Percentiles rank a stretch among this genome's conserved stretches.
Conservation (phyloP, 2,329 filamentous ascomycete species). For the Aureobasidium subglaciale region DNA sequence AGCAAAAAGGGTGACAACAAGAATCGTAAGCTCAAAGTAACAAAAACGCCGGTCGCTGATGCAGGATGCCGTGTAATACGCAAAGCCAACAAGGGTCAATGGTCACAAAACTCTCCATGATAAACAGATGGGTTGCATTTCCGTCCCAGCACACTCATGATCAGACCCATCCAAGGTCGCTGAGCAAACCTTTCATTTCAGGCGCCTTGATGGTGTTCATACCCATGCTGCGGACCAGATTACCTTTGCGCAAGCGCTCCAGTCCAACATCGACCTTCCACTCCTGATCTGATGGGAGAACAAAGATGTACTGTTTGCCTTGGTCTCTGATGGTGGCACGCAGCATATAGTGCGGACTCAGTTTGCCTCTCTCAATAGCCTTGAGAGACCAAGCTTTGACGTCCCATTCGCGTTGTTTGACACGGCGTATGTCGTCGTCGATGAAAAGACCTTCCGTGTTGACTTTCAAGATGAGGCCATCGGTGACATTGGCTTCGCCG, state of each 20-base stretch:
- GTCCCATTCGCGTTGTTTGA: conserved; percentile 97
- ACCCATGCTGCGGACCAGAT: conserved; percentile 48
- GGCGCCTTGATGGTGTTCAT: conserved; percentile 45
- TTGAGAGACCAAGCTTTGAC: conserved; percentile 98
- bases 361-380: conserved; percentile 54
- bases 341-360: conserved; percentile 38
- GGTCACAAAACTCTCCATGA: background rate
- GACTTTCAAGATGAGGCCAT: conserved; percentile 85
- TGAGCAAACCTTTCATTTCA: conserved; percentile 34
- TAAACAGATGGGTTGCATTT: background rate
- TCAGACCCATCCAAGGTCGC: conserved; percentile 28
- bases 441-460: conserved; percentile 94
- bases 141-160: background rate
- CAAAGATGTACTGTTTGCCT: conserved; percentile 55
- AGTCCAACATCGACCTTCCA: conserved; percentile 58
- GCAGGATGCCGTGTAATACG: conserved; percentile 11
- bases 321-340: conserved; percentile 53
- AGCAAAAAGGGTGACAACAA: background rate
- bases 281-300: conserved; percentile 51
- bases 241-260: conserved; percentile 48
- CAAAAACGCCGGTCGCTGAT: conserved; percentile 15
- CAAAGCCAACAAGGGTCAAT: background rate
- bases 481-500: conserved; percentile 76
- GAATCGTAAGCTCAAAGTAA: conserved; percentile 7
- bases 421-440: conserved; percentile 85